Percentiles rank a stretch among this genome's conserved stretches.
These are phyloP conservation scores for Paramecium sonneborni DNA, from an alignment of 73 alveolate species.

Conservation along the genomic window DNA sequence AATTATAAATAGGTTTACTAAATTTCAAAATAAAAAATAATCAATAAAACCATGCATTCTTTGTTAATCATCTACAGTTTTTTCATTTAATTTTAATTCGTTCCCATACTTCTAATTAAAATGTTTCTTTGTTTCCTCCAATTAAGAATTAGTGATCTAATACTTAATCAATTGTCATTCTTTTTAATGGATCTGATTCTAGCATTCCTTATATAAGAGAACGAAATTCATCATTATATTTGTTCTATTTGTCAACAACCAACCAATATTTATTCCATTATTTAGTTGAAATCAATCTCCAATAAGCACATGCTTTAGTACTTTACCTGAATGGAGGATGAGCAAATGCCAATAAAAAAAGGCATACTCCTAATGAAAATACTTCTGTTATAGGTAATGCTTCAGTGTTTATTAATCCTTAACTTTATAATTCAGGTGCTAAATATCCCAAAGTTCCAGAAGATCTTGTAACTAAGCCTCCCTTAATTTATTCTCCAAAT, in stretches of 20 bases:
- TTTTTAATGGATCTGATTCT: not conserved
- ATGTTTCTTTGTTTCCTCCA: not conserved
- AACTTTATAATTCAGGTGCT: slow-evolving; percentile 55
- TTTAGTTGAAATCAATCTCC: slow-evolving; percentile 27
- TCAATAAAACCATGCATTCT: not conserved
- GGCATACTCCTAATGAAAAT: slow-evolving; percentile 58
- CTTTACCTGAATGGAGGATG: slow-evolving; percentile 59
- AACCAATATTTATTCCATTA: slow-evolving; percentile 30
- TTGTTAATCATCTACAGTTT: not conserved
- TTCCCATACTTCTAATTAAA: not conserved
- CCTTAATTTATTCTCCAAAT: slow-evolving; percentile 50
- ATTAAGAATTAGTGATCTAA: not conserved
- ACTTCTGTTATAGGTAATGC: not conserved
- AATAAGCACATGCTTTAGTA: slow-evolving; percentile 8
- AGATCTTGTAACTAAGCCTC: slow-evolving; percentile 27
- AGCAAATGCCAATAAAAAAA: slow-evolving; percentile 34
- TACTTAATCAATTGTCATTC: not conserved
- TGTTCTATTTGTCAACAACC: slow-evolving; percentile 32
- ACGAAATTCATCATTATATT: slow-evolving; percentile 56
- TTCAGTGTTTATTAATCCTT: not conserved
- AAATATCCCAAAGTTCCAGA: slow-evolving; percentile 61
- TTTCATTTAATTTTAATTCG: not conserved
- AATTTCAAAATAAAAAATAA: no score
- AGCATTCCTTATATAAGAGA: not conserved
- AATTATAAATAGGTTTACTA: not conserved